phyloP scores from a whole-genome alignment of 805 yeast genomes.

The Wickerhamiella slavikovae region DNA sequence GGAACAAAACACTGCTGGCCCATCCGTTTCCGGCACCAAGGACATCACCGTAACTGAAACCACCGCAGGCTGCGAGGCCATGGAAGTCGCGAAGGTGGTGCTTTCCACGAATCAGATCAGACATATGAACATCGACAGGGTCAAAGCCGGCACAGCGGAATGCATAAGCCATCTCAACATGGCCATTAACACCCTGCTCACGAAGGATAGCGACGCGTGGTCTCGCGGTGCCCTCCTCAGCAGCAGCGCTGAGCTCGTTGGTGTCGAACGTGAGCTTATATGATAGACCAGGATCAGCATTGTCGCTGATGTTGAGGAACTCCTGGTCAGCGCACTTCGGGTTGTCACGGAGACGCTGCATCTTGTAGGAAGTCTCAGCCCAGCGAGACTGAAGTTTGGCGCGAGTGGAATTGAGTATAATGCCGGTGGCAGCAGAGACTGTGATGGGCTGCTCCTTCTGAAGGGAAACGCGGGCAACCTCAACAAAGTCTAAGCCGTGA shows the following conservation, averaged over 20 bases:
- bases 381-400: slow-evolving; percentile 60
- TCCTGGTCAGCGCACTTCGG: slow-evolving; percentile 83
- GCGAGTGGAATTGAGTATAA: slow-evolving; percentile 31
- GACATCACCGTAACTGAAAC: slow-evolving; percentile 96
- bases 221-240: slow-evolving; percentile 16
- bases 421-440: slow-evolving; percentile 26
- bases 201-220: slow-evolving; percentile 92
- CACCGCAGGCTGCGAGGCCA: slow-evolving; percentile 97
- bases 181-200: slow-evolving; percentile 97
- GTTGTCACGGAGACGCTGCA: slow-evolving; percentile 86
- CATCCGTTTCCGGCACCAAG: slow-evolving; percentile 98
- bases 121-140: slow-evolving; percentile 91
- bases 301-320: slow-evolving; percentile 49
- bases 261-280: slow-evolving; percentile 60
- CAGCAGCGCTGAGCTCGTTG: slow-evolving; percentile 1
- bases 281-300: slow-evolving; percentile 73
- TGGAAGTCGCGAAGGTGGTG: slow-evolving; percentile 51
- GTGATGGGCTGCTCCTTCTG: slow-evolving; percentile 29
- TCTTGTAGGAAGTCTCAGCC: slow-evolving; percentile 72
- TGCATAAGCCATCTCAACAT: slow-evolving; percentile 96
- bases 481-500: slow-evolving; percentile 35
- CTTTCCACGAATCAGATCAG: slow-evolving; percentile 61
- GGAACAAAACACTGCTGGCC: slow-evolving; percentile 90
- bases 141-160: slow-evolving; percentile 90
- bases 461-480: slow-evolving; percentile 29